Evolutionary conservation across 2,329 filamentous ascomycete genomes (phyloP).

Genomic region (Trichoderma atroviride): DNA sequence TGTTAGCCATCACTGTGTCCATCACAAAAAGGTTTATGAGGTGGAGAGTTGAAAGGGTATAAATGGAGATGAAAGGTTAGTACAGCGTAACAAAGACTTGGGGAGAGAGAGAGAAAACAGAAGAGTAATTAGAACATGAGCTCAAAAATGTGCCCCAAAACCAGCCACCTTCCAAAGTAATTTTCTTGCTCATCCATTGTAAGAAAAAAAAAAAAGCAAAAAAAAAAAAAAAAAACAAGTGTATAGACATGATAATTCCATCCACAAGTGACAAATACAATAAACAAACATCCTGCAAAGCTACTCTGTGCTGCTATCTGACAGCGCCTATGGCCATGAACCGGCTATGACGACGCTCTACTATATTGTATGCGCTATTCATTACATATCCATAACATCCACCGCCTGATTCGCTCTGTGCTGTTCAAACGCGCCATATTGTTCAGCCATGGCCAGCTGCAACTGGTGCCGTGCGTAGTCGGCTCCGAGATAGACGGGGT

Average conservation of each 20-base stretch:
- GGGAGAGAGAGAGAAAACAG: constrained; percentile 9
- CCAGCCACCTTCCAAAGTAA: neutral
- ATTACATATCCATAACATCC: constrained; percentile 54
- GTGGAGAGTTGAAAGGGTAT: neutral
- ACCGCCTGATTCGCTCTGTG: constrained; percentile 47
- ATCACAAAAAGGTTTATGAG: constrained; percentile 28
- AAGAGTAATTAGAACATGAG: constrained; percentile 16
- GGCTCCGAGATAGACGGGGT: constrained; percentile 66
- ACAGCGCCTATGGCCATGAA: constrained; percentile 5
- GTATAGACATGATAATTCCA: constrained; percentile 1
- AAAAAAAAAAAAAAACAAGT: neutral
- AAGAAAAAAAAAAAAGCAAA: neutral
- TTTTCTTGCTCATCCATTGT: neutral
- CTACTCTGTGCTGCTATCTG: constrained; percentile 17
- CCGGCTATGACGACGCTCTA: constrained; percentile 18
- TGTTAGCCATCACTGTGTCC: constrained; percentile 34
- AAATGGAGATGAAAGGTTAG: neutral
- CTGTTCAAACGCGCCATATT: constrained; percentile 66
- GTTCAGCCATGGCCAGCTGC: constrained; percentile 65
- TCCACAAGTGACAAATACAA: constrained; percentile 8
- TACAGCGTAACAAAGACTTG: constrained; percentile 9
- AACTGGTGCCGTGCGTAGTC: constrained; percentile 53
- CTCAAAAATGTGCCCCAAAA: neutral
- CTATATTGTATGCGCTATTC: constrained; percentile 26
- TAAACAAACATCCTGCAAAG: constrained; percentile 1